Percentiles rank a stretch among this genome's conserved stretches.
These are phyloP conservation scores for Panicum virgatum DNA, from an alignment of 202 grass and related monocot species.

Conservation along the genomic window DNA sequence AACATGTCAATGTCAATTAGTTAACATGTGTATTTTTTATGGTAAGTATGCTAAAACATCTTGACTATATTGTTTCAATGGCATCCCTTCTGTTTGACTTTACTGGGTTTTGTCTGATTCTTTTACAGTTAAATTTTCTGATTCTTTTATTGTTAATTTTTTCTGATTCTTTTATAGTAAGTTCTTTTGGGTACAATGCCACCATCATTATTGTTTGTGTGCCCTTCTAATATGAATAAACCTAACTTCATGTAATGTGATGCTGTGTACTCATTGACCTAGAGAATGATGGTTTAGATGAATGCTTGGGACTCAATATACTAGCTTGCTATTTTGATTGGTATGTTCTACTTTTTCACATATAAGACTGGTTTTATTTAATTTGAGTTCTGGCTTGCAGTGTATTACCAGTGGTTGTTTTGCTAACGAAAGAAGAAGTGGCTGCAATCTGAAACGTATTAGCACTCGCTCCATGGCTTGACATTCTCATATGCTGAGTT, in stretches of 20 bases:
- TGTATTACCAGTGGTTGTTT: conserved; percentile 12
- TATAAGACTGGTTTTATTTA: not conserved
- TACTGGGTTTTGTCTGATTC: not conserved
- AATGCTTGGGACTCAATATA: not conserved
- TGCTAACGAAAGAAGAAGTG: not conserved
- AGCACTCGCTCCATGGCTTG: not conserved
- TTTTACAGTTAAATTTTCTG: not conserved
- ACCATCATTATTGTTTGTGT: not conserved
- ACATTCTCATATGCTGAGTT: conserved; percentile 4
- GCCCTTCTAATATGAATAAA: not conserved
- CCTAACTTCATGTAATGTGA: not conserved
- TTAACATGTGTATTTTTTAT: not conserved
- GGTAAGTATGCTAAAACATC: not conserved
- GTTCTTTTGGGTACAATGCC: not conserved
- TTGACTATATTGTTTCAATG: not conserved
- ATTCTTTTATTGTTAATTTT: not conserved
- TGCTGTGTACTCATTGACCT: not conserved
- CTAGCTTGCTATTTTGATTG: not conserved
- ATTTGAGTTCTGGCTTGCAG: conserved; percentile 9
- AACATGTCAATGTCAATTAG: not conserved
- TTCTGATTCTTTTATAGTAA: not conserved
- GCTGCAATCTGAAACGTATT: not conserved
- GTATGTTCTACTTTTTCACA: not conserved
- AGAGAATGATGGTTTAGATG: not conserved
- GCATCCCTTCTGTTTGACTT: not conserved